Base-by-base conservation (phyloP, 164 flowering plant genomes). In the Liriodendron chinense region DNA sequence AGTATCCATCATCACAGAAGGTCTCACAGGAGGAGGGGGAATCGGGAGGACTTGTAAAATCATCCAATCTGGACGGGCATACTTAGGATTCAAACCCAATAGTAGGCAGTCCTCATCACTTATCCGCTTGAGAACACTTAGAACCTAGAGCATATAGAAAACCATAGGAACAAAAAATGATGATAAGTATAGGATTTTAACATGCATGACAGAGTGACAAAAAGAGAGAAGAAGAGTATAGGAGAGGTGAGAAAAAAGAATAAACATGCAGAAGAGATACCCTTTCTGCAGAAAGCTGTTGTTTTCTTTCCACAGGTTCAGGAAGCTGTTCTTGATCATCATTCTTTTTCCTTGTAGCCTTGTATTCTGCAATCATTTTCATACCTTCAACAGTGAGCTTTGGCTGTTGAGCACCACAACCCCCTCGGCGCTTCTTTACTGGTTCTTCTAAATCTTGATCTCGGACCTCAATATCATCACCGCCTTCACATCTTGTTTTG, bases 1-100 rank as follows among this genome's bases (percentile, higher is more conserved):
- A 23, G 99, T 93, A 80, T 96, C 98, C 99, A 96, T 96, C 99
- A 96, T 96, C 69, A 96, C 99, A 82, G 99, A 96, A 49, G 99
- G 99, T 73, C 99, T 91, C 81, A 96, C 98, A 25, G 98, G 99
- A 81, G 97, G 99, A 68, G 99, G 99, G 75, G 99, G 99, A 70
- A 96, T 91, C 1, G 99, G 98, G 72, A 96, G 92, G 59, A 91
- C 98, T 87, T 96, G 98, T 69, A 96, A 85, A 78, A 96, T 96
- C 99, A 96, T 92, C 99, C 99, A 96, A 74, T 96, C 98, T 24
- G 99, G 99, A 63, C 99, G 97, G 1, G 97, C 99, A 88, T 84
- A 96, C 81, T 94, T 89, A 10, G 99, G 98, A 71, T 88, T 86
- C 68, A 96, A 85, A 47, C 99, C 99, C 72, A 96, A 76, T 65